These are phyloP conservation scores for Aspergillus cristatus DNA, from an alignment of 495 filamentous ascomycete genomes.

Conservation along the genomic window DNA sequence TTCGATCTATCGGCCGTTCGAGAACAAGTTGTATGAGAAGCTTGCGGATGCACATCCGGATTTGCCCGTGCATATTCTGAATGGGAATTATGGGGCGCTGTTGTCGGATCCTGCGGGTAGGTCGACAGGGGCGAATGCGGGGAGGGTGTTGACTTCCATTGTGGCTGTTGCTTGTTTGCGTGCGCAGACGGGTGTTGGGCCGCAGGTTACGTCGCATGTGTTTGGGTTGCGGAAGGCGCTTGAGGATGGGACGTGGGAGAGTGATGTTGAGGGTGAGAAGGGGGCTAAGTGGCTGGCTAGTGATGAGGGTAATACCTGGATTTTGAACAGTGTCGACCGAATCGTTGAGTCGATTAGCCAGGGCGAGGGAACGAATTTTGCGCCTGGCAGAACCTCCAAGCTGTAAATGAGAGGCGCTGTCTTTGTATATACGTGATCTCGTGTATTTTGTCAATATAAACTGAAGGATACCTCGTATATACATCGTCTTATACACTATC, in stretches of 20 bases:
- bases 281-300: slow-evolving; percentile 56
- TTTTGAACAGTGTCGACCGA: slow-evolving; percentile 57
- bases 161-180: slow-evolving; percentile 61
- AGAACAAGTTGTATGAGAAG: slow-evolving; percentile 55
- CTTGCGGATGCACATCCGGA: slow-evolving; percentile 65
- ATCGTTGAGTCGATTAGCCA: slow-evolving; percentile 56
- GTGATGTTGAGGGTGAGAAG: slow-evolving; percentile 43
- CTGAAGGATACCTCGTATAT: no score
- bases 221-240: slow-evolving; percentile 65
- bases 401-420: slow-evolving; percentile 22
- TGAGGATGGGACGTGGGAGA: slow-evolving; percentile 51
- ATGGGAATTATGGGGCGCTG: slow-evolving; percentile 59
- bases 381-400: slow-evolving; percentile 40
- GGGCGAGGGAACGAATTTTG: slow-evolving; percentile 51
- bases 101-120: slow-evolving; percentile 59
- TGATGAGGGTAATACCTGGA: slow-evolving; percentile 66
- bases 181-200: slow-evolving; percentile 67
- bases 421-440: no score
- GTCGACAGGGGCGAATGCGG: slow-evolving; percentile 39
- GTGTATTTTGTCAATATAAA: no score
- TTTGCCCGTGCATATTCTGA: slow-evolving; percentile 66
- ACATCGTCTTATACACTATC: no score
- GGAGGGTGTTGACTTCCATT: slow-evolving; percentile 55
- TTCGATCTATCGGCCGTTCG: slow-evolving; percentile 62
- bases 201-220: slow-evolving; percentile 67